Conservation (phyloP, 495 filamentous ascomycete species). For the Xylaria acuta region DNA sequence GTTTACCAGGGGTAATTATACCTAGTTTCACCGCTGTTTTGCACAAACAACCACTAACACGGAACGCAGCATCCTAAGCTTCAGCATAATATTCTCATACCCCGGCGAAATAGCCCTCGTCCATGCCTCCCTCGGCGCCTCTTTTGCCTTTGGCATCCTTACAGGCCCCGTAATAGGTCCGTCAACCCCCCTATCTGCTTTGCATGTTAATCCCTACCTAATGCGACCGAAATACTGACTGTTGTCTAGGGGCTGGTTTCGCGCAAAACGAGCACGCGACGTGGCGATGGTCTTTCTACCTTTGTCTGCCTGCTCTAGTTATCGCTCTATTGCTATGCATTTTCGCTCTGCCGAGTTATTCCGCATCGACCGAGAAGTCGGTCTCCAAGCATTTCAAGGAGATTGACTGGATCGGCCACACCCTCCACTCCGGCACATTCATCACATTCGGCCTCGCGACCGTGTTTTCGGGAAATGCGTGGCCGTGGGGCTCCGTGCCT, state of each 20-base stretch:
- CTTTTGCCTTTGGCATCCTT: constrained; percentile 58
- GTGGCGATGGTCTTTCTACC: constrained; percentile 70
- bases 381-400: constrained; percentile 44
- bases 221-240: not conserved
- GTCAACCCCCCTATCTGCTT: not conserved
- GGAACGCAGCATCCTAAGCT: constrained; percentile 41
- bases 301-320: constrained; percentile 64
- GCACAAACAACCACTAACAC: constrained; percentile 20
- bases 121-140: constrained; percentile 46
- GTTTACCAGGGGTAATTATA: constrained; percentile 53
- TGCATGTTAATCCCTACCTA: not conserved
- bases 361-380: constrained; percentile 48
- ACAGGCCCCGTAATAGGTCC: constrained; percentile 65
- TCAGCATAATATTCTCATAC: constrained; percentile 52
- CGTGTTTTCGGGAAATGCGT: constrained; percentile 50
- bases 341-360: constrained; percentile 54
- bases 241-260: constrained; percentile 42
- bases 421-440: constrained; percentile 30
- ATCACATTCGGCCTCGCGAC: constrained; percentile 29
- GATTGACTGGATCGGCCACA: constrained; percentile 47
- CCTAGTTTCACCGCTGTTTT: not conserved
- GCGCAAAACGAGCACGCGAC: constrained; percentile 56
- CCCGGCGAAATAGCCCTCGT: constrained; percentile 54
- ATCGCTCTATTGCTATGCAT: constrained; percentile 59
- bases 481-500: constrained; percentile 37